Conservation (phyloP, 2,329 filamentous ascomycete genomes). For the Colletotrichum spinosum region DNA sequence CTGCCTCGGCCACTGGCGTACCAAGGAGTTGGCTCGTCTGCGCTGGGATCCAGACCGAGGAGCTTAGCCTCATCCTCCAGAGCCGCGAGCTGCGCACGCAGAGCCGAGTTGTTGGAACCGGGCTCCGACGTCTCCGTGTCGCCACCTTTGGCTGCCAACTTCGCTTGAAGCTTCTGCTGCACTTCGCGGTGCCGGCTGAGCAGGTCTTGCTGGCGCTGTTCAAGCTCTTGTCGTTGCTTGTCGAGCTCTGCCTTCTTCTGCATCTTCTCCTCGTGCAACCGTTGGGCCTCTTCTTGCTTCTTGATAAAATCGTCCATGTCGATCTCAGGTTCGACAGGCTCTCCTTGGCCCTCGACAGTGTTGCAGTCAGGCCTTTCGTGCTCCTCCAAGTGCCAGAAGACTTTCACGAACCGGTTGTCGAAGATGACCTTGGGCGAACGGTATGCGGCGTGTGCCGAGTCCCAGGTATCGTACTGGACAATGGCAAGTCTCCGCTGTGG, state of each 20-base stretch:
- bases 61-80: slow-evolving; percentile 78
- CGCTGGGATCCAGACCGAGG: slow-evolving; percentile 74
- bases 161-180: slow-evolving; percentile 70
- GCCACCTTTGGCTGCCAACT: slow-evolving; percentile 64
- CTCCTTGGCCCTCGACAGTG: slow-evolving; percentile 5
- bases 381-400: slow-evolving; percentile 79
- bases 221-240: slow-evolving; percentile 71
- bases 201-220: slow-evolving; percentile 71
- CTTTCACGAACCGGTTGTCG: slow-evolving; percentile 87
- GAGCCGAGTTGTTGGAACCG: slow-evolving; percentile 61
- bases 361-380: slow-evolving; percentile 47
- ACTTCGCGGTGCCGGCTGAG: slow-evolving; percentile 74
- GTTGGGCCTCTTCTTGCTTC: slow-evolving; percentile 79
- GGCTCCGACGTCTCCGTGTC: slow-evolving; percentile 39
- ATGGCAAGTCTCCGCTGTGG: slow-evolving; percentile 75
- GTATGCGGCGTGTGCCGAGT: slow-evolving; percentile 76
- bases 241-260: slow-evolving; percentile 73
- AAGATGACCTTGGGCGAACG: slow-evolving; percentile 84
- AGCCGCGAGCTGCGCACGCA: slow-evolving; percentile 79
- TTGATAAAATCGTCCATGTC: slow-evolving; percentile 77
- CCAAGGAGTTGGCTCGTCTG: slow-evolving; percentile 54
- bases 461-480: slow-evolving; percentile 76
- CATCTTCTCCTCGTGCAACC: slow-evolving; percentile 72
- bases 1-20: slow-evolving; percentile 45
- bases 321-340: slow-evolving; percentile 62